Evolutionary conservation across 164 flowering plant species (phyloP), one percentile per base, ranked within the genome.

Genomic region (Annona squamosa): DNA sequence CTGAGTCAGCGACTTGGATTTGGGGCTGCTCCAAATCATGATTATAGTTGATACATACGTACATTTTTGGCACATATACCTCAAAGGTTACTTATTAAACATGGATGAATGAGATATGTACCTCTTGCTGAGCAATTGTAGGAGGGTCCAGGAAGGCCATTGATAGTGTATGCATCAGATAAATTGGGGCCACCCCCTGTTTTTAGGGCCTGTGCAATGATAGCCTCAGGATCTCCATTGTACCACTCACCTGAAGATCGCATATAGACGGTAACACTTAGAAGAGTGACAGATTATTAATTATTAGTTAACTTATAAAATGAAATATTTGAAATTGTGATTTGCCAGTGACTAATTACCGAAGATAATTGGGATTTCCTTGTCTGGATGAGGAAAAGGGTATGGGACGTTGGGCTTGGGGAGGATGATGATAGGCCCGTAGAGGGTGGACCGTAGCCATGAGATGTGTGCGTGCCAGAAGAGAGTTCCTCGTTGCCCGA

Each of bases 111-210:
- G 37, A 26, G 37, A 26, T 26, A 26, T 67, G 46, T 65, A 84
- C 87, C 85, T 64, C 77, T 82, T 41, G 81, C 18, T 1, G 87
- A 86, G 48, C 88, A 87, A 45, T 84, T 85, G 79, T 87, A 87
- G 47, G 81, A 71, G 12, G 85, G 85, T 1, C 90, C 90, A 4
- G 90, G 88, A 18, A 81, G 82, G 1, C 90, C 90, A 71, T 87
- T 87, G 41, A 87, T 65, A 63, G 88, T 85, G 83, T 82, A 85
- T 6, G 90, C 85, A 70, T 87, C 90, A 1, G 90, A 85, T 42
- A 83, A 86, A 66, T 85, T 85, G 5, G 90, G 90, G 19, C 84
- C 87, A 0, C 46, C 86, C 57, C 90, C 90, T 0, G 85, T 83
- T 47, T 70, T 83, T 7, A 86, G 77, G 48, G 87, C 79, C 72